A percentile compares a stretch with the other conserved stretches of the same genome.
These are phyloP conservation scores for Bombardia bombarda DNA, from an alignment of 495 filamentous ascomycete species.

Conservation along the genomic window DNA sequence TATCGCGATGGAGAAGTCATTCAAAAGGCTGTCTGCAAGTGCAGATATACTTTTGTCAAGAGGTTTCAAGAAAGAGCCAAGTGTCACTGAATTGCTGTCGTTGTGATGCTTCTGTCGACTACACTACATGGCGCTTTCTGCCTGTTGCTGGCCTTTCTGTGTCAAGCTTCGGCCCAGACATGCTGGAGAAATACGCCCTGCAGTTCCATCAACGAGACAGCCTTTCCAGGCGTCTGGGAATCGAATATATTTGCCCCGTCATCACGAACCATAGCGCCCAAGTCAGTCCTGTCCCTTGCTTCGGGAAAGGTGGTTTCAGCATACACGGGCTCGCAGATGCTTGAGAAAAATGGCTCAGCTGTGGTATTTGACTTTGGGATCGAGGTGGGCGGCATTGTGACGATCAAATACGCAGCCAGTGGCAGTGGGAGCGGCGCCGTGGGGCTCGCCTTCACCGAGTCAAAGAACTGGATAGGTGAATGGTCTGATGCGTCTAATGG, in stretches of 20 bases:
- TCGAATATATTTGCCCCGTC: conserved; percentile 51
- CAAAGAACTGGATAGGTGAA: conserved; percentile 54
- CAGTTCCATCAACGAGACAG: conserved; percentile 38
- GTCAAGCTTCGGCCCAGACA: conserved; percentile 17
- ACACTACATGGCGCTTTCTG: not conserved
- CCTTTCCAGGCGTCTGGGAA: conserved; percentile 56
- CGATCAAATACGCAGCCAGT: conserved; percentile 33
- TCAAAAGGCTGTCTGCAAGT: not conserved
- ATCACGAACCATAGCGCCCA: conserved; percentile 45
- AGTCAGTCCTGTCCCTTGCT: conserved; percentile 32
- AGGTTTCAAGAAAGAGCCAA: not conserved
- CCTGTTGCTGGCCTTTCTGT: not conserved
- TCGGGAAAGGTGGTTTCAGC: conserved; percentile 22
- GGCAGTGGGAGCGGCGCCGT: conserved; percentile 36
- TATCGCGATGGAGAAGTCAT: not conserved
- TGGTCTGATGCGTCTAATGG: conserved; percentile 53
- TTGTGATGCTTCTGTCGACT: not conserved
- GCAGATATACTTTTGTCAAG: conserved; percentile 1
- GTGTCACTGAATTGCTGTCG: too few species aligned
- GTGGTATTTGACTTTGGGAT: conserved; percentile 52
- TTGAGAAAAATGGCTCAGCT: conserved; percentile 38
- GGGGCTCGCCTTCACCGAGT: conserved; percentile 56
- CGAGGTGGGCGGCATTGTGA: conserved; percentile 51
- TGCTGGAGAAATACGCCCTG: conserved; percentile 55
- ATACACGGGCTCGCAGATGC: conserved; percentile 22